Base-by-base conservation (phyloP, 345 rosid genomes). In the Gossypium longicalyx region DNA sequence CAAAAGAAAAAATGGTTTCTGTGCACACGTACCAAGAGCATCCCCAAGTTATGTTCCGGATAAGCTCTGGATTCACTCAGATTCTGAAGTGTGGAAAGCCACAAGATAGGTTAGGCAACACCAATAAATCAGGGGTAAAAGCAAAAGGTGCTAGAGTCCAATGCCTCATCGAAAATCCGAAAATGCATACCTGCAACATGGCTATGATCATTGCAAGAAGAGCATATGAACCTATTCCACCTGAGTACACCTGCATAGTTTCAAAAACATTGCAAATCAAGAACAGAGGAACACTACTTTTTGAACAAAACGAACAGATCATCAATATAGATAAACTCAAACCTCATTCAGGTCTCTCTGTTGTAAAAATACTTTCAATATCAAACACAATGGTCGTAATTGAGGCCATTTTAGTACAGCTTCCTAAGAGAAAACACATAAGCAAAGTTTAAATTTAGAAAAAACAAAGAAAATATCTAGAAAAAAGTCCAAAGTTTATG, bases 311-410 rank as follows among this genome's bases (percentile, higher is more conserved):
- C 27, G 11, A 7, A 75, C 53, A 67, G 15, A 58, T 51, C 16
- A 25, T 44, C 7, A 41, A 17, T 59, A 61, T 7, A 69, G 38
- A 59, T 19, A 74, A 71, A 69, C 71, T 66, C 78, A 79, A 62
- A 94, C 98, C 97, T 94, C 98, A 76, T 94, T 94, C 58, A 90
- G 88, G 67, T 87, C 97, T 81, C 98, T 92, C 77, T 94, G 98
- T 76, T 94, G 98, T 76, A 94, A 81, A 83, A 94, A 94, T 6
- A 91, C 91, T 90, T 94, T 94, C 84, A 94, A 77, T 77, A 91
- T 92, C 74, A 92, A 83, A 79, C 97, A 92, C 72, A 94, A 81
- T 62, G 97, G 94, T 38, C 89, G 92, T 66, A 91, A 38, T 49
- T 92, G 89, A 71, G 97, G 97, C 89, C 85, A 87, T 76, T 78